Conservation (phyloP, 2,329 filamentous ascomycete genomes). For the Helotiales sp. region DNA sequence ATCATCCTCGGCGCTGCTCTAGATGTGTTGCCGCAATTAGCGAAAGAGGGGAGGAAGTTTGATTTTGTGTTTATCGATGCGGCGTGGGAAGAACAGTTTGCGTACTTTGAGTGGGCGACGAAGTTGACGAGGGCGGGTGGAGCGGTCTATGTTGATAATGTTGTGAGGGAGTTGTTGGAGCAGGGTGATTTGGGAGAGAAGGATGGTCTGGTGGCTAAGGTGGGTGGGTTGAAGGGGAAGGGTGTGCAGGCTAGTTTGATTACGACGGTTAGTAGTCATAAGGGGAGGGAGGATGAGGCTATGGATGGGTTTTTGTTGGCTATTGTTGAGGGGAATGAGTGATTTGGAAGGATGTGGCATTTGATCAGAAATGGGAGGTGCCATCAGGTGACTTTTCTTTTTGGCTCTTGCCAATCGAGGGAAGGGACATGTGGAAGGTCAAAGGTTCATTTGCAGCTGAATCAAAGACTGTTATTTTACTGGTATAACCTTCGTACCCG, state of each 20-base stretch:
- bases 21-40: constrained; percentile 41
- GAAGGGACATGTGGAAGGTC: no score
- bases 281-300: neutral
- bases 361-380: no score
- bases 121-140: neutral
- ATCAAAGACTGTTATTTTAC: no score
- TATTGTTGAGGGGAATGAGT: neutral
- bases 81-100: neutral
- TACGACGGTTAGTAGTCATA: neutral
- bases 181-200: neutral
- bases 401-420: no score
- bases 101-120: neutral
- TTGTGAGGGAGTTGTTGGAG: neutral
- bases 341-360: no score
- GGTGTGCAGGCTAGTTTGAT: neutral
- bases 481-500: no score
- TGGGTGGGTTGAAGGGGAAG: neutral
- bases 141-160: neutral
- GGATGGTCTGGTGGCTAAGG: neutral
- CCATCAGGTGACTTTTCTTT: no score
- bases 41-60: constrained; percentile 43
- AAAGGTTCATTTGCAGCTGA: no score
- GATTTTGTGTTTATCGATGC: constrained; percentile 56
- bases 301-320: neutral
- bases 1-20: constrained; percentile 46